Conservation (phyloP, 495 filamentous ascomycete genomes). For the Hypoxylon rickii region DNA sequence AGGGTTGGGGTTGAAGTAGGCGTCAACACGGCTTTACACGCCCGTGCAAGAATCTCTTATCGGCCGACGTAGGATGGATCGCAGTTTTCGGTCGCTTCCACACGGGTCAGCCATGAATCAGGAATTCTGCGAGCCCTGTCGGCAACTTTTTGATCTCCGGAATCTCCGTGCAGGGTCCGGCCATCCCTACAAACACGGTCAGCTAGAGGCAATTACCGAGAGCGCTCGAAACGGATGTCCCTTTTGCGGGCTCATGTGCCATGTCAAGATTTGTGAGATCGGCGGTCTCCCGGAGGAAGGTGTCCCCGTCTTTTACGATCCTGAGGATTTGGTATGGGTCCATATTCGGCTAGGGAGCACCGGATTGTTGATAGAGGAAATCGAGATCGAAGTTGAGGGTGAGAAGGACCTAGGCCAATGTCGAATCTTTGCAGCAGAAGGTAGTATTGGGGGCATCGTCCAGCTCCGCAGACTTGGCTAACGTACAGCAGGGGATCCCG, state of each 20-base stretch:
- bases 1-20: no score
- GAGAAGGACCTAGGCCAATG: background rate
- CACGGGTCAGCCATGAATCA: constrained; percentile 4
- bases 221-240: background rate
- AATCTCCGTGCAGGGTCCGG: background rate
- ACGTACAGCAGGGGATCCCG: background rate
- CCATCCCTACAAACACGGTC: background rate
- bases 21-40: no score
- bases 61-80: no score
- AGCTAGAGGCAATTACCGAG: background rate
- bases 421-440: background rate
- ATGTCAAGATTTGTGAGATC: background rate
- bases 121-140: constrained; percentile 2
- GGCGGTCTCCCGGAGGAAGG: background rate
- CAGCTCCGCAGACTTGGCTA: background rate
- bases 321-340: background rate
- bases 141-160: background rate
- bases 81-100: no score
- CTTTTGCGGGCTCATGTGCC: constrained; percentile 3
- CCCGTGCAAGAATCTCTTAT: no score
- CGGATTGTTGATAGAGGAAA: background rate
- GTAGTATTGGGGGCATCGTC: background rate
- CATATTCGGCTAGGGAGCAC: background rate
- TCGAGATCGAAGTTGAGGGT: background rate
- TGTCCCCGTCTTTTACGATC: background rate